Base-by-base conservation (phyloP, 2,329 filamentous ascomycete genomes). In the Fusarium falciforme region DNA sequence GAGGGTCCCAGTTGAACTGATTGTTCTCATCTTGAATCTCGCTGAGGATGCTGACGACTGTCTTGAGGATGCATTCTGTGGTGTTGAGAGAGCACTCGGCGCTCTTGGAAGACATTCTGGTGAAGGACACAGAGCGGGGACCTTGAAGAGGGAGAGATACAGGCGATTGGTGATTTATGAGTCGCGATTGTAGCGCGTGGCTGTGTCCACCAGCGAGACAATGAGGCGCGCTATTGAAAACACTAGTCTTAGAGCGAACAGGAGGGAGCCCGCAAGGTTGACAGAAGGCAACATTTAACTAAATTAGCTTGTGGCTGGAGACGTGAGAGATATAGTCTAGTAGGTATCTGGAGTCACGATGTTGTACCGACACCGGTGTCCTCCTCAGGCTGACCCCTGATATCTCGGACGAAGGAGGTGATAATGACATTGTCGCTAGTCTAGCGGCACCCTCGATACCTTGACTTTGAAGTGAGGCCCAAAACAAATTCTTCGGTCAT, bases 1-100 rank as follows among this genome's bases (percentile, higher is more conserved):
- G 38, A 20, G 66, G 66, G 17, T 72, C 64, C 70, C 61, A 66
- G 69, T 25, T 75, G 52, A 14, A 68, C 55, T 44, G 87, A n/a
- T 35, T 27, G 12, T 60, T 60, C 17, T 33, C 25, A 20, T 60
- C n/a, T n/a, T 60, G 38, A 5, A 60, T 44, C 38, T 60, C 58
- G 35, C 38, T 60, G 38, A 60, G 58, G 58, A 60, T 60, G n/a
- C 58, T 60, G n/a, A 11, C n/a, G 1, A 60, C 35, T 2, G 58
- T 33, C 58, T 44, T 16, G 6, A 60, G 35, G 35, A 60, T 60
- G 9, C 58, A 60, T n/a, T 60, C 58, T 22, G 38, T 60, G 4
- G 58, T 33, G 38, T 60, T 60, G 5, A 44, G 58, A 14, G 58
- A 31, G 27, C 58, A 60, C 38, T 44, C 58, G 25, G 27, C 7